Base-by-base conservation (phyloP, 495 filamentous ascomycete genomes). In the Tuber brumale region DNA sequence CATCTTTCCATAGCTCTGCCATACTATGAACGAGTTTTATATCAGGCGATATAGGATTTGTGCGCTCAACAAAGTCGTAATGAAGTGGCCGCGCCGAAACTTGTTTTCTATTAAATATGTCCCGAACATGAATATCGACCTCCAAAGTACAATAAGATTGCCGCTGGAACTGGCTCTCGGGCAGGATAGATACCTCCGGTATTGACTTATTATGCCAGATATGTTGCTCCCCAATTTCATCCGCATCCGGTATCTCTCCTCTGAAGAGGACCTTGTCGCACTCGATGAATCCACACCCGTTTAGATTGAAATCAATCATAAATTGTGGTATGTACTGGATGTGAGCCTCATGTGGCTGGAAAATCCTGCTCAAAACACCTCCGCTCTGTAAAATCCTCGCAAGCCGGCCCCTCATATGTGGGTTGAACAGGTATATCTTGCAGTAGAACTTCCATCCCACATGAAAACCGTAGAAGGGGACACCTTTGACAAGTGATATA, bases 221-320 rank as follows among this genome's bases (percentile, higher is more conserved):
- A 82, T 94, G 92, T 43, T 85, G 81, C 72, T 87, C 87, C 61
- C 85, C 84, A 74, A 89, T 82, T 66, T 91, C 88, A 14, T 91
- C 84, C 75, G 88, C 89, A 1, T 89, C 85, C 3, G 96, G 95
- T 12, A 97, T 87, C 7, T 94, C 93, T 48, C 85, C 85, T 72
- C 96, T 89, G 80, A 97, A 97, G 57, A 83, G 86, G 42, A 89
- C 88, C 69, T 89, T 91, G 16, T 75, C 76, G 79, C 90, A 92
- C 71, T 91, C 88, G 83, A 99, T 90, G 81, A 93, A 97, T 43
- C 88, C 90, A 82, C 95, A 99, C 18, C 95, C 95, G 82, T 95
- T 97, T 79, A 99, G 86, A 79, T 97, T 98, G 87, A 94, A 98
- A 82, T 99, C 96, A 78, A 91, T 92, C 95, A 98, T 97, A 89